A percentile compares a stretch with the other conserved stretches of the same genome.
Conservation (phyloP, 768 basidiomycete genomes). For the Tricholoma terreum region DNA sequence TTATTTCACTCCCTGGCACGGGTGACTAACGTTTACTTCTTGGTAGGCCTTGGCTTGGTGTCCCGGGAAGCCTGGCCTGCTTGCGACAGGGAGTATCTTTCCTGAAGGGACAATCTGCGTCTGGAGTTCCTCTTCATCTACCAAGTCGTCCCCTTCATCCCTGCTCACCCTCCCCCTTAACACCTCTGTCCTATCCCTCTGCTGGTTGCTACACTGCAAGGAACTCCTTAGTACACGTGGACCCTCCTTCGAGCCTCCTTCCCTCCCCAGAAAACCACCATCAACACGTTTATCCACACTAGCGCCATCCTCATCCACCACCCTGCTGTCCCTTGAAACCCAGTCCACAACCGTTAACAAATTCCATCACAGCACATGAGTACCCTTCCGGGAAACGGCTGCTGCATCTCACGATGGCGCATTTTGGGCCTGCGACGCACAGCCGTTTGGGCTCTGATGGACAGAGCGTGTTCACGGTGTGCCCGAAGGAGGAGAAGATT, state of each 20-base stretch:
- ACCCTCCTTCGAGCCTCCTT: no score
- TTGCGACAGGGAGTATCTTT: slow-evolving; percentile 76
- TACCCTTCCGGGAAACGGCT: no score
- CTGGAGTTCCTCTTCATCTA: slow-evolving; percentile 52
- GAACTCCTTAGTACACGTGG: no score
- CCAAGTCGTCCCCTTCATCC: slow-evolving; percentile 28
- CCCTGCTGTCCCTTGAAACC: slow-evolving; percentile 55
- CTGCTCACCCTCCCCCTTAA: slow-evolving; percentile 63
- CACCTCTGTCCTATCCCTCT: slow-evolving; percentile 59
- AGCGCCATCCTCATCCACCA: no score
- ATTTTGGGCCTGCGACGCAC: no score
- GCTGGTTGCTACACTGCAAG: slow-evolving; percentile 83
- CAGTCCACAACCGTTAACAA: slow-evolving; percentile 53
- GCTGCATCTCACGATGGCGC: no score
- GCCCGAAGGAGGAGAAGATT: slow-evolving; percentile 65
- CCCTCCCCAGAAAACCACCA: no score
- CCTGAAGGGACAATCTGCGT: slow-evolving; percentile 70
- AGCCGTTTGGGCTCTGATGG: no score
- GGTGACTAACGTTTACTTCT: slow-evolving; percentile 3
- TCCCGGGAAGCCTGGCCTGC: slow-evolving; percentile 73
- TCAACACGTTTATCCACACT: no score
- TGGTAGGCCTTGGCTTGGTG: no score
- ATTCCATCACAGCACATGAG: slow-evolving; percentile 68
- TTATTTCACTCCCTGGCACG: slow-evolving; percentile 29
- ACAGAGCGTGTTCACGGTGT: no score